Conservation (phyloP, 192 early-diverging fungal genomes). For the Backusella luteola region DNA sequence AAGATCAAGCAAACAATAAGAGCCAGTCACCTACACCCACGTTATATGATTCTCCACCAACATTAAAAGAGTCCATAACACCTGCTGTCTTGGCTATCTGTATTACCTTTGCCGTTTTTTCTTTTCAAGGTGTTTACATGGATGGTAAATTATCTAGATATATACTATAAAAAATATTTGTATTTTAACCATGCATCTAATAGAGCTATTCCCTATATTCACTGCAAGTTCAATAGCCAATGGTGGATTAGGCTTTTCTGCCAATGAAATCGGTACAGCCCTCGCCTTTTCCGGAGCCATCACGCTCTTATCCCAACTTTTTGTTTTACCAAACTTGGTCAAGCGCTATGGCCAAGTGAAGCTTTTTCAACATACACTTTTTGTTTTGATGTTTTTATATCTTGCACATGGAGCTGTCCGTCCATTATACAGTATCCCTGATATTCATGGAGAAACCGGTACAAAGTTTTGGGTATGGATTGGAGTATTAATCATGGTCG, state of each 20-base stretch:
- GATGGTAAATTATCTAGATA: conserved; percentile 17
- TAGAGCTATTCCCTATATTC: conserved; percentile 23
- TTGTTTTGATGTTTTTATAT: conserved; percentile 11
- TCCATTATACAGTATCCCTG: conserved; percentile 19
- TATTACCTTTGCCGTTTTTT: conserved; percentile 14
- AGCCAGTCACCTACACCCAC: conserved; percentile 12
- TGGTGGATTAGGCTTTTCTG: conserved; percentile 52
- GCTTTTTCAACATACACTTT: conserved; percentile 39
- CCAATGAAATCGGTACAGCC: conserved; percentile 46
- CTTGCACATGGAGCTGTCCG: conserved; percentile 19
- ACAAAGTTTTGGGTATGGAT: conserved; percentile 31
- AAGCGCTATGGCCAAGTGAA: conserved; percentile 42
- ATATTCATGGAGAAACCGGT: conserved; percentile 15
- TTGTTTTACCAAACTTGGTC: conserved; percentile 43
- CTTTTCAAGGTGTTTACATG: conserved; percentile 24
- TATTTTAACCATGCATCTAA: neutral
- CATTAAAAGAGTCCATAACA: conserved; percentile 24
- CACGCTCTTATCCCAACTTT: conserved; percentile 48
- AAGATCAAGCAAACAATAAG: neutral
- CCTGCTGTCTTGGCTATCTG: conserved; percentile 20
- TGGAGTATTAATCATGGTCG: conserved; percentile 14
- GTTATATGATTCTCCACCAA: conserved; percentile 7
- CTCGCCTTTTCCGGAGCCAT: conserved; percentile 43
- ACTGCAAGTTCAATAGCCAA: conserved; percentile 22
- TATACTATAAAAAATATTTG: too few species aligned